Evolutionary conservation across 73 alveolate genomes (phyloP).

Genomic region (Symbiodinium pilosum): DNA sequence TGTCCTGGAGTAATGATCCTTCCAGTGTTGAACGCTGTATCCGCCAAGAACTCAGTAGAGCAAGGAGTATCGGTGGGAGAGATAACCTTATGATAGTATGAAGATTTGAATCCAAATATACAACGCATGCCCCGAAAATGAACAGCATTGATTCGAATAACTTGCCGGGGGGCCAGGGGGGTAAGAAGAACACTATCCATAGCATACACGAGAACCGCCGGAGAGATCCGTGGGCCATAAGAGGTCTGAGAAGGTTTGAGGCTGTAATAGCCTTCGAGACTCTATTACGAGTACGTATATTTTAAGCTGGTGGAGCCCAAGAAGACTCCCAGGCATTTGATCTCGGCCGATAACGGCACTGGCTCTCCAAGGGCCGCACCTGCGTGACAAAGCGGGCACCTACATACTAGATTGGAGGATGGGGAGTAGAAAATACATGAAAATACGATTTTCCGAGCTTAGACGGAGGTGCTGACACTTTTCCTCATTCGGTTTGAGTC

Average conservation of each 20-base stretch:
- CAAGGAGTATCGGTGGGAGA: not conserved
- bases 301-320: too few species aligned
- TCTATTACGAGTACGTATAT: not conserved
- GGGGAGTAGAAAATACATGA: not conserved
- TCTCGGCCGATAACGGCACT: too few species aligned
- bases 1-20: too few species aligned
- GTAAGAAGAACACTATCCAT: too few species aligned
- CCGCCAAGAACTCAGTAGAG: not conserved
- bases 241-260: too few species aligned
- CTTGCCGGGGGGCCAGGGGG: not conserved
- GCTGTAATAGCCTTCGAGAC: not conserved
- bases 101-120: not conserved
- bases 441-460: not conserved
- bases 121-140: not conserved
- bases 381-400: not conserved
- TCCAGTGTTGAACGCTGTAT: too few species aligned
- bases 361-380: too few species aligned
- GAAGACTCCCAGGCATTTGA: too few species aligned
- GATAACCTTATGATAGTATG: not conserved
- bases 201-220: too few species aligned
- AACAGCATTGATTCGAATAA: not conserved
- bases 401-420: not conserved
- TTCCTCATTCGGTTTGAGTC: not conserved
- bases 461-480: not conserved
- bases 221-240: too few species aligned